phyloP scores from a whole-genome alignment of 805 yeast species.

The Isabelozyma rhagii region DNA sequence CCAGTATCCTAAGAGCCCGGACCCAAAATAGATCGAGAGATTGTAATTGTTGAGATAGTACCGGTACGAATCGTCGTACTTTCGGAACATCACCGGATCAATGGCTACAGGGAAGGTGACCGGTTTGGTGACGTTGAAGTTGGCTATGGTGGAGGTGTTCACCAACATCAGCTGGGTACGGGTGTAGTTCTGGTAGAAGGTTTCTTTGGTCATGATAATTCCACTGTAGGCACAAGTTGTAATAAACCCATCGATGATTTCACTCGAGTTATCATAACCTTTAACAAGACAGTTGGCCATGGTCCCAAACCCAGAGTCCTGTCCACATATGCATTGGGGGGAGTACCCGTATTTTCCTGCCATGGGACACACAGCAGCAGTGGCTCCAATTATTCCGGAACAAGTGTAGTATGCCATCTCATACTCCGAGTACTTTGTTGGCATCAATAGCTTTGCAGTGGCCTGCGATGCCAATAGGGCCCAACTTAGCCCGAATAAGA shows the following conservation, averaged over 20 bases:
- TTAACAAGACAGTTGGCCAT: slow-evolving; percentile 17
- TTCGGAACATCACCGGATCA: neutral
- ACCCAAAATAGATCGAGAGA: slow-evolving; percentile 1
- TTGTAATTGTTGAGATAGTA: neutral
- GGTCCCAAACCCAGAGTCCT: slow-evolving; percentile 16
- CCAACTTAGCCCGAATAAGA: neutral
- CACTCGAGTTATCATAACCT: slow-evolving; percentile 15
- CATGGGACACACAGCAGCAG: slow-evolving; percentile 12
- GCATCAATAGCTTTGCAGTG: neutral
- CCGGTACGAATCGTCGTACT: neutral
- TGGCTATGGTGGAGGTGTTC: neutral
- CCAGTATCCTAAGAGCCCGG: slow-evolving; percentile 50
- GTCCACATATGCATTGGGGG: slow-evolving; percentile 8
- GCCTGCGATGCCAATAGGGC: neutral
- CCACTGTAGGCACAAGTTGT: slow-evolving; percentile 6
- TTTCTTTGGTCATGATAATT: slow-evolving; percentile 4
- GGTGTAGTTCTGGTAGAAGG: slow-evolving; percentile 11
- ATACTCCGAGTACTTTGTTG: neutral
- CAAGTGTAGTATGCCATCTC: slow-evolving; percentile 11
- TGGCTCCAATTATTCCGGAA: slow-evolving; percentile 5
- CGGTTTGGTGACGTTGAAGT: neutral
- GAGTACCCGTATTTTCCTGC: neutral
- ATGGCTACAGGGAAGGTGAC: neutral
- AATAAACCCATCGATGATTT: slow-evolving; percentile 10
- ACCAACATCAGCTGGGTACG: slow-evolving; percentile 4